Evolutionary conservation across 768 basidiomycete species (phyloP).

Genomic region (Pleurotus cornucopiae): DNA sequence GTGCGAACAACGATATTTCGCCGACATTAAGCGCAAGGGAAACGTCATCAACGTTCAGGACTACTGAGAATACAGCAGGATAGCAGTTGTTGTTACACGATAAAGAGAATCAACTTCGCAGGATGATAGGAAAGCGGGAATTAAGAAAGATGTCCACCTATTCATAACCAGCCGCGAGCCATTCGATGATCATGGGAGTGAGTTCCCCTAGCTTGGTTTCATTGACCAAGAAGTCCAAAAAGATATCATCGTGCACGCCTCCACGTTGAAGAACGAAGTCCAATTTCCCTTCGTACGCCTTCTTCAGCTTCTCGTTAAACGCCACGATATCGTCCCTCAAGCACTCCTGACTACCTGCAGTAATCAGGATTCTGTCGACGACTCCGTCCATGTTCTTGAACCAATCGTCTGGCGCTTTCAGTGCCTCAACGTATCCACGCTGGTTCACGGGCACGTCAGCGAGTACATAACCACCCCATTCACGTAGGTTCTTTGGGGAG

Average conservation of each 20-base stretch:
- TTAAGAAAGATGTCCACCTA: too few relatives aligned
- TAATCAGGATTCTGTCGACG: conserved; percentile 22
- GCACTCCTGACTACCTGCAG: conserved; percentile 22
- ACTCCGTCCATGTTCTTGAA: conserved; percentile 20
- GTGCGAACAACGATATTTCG: conserved; percentile 1
- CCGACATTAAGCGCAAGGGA: conserved; percentile 3
- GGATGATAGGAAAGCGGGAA: too few relatives aligned
- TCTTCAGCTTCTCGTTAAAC: conserved; percentile 15
- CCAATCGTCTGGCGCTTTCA: conserved; percentile 23
- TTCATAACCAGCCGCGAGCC: conserved; percentile 9
- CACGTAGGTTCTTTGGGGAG: conserved; percentile 7
- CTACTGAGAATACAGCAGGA: too few relatives aligned
- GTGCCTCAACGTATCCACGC: conserved; percentile 20
- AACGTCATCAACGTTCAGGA: not conserved
- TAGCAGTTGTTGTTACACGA: not conserved
- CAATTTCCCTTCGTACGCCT: conserved; percentile 4
- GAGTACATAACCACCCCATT: conserved; percentile 16
- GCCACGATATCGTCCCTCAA: conserved; percentile 22
- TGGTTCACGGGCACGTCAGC: conserved; percentile 12
- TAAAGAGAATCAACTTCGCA: not conserved
- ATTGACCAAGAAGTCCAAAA: conserved; percentile 12
- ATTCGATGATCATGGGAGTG: conserved; percentile 10
- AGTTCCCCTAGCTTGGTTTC: conserved; percentile 11
- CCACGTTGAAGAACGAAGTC: conserved; percentile 14
- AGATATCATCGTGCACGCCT: conserved; percentile 15